Evolutionary conservation across 306 rosid species (phyloP), one percentile per base, ranked within the genome.

Genomic region (Pueraria montana): DNA sequence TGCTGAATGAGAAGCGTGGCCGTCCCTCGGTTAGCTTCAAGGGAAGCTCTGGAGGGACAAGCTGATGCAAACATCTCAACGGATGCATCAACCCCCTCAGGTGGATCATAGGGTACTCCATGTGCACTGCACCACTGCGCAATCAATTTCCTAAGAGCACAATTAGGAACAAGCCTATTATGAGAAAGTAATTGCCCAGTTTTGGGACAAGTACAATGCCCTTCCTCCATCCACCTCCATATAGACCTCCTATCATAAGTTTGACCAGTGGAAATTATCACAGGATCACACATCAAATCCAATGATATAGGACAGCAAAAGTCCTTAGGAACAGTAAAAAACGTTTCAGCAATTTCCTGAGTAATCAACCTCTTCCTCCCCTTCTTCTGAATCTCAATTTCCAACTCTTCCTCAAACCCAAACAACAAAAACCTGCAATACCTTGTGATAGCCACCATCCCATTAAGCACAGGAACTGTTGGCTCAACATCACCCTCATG

Each of bases 251-350:
- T 87, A 32, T 92, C 98, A 69, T 90, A 94, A 0, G 98, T 92
- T 85, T 94, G 97, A 13, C 98, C 98, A 0, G 98, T 94, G 0
- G 93, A 84, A 46, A 94, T 86, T 67, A 87, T 90, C 84, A 94
- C 98, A 0, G 98, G 97, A 63, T 94, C 98, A n/a, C 84, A 79
- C 98, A 94, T 90, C 87, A 94, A 83, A 84, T 94, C 98, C 92
- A 94, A 79, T 1, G 93, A 80, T 17, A 92, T 92, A 0, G 98
- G 93, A 67, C 97, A 94, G 81, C 91, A 90, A 71, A 94, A 94
- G 78, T 94, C 98, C 85, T 89, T 90, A 0, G 97, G 97, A 34
- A 89, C 84, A 17, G 90, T 92, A 11, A 84, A 20, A 77, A 92
- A 89, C 16, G 97, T 92, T 2, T 88, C 91, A 0, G 88, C 98